phyloP scores from a whole-genome alignment of 1,139 yeast species.

The Nakaseomyces bracarensis region DNA sequence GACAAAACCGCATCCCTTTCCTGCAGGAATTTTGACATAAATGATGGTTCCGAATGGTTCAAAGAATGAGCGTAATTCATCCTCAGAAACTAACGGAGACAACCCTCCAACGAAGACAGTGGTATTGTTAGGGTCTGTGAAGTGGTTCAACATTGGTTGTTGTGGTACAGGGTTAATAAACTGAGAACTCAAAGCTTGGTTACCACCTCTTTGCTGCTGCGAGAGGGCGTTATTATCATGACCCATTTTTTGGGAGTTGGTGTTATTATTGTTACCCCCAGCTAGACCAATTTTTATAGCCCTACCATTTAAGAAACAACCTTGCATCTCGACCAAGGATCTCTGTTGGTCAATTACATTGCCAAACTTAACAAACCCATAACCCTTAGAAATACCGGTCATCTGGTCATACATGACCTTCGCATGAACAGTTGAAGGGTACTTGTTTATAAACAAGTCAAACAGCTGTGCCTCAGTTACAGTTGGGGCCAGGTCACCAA shows the following conservation, averaged over 20 bases:
- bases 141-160: conserved; percentile 41
- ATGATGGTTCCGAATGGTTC: conserved; percentile 58
- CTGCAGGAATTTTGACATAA: conserved; percentile 61
- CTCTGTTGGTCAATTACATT: conserved; percentile 55
- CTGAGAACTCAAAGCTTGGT: conserved; percentile 13
- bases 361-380: conserved; percentile 66
- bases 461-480: conserved; percentile 63
- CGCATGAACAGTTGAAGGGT: conserved; percentile 56
- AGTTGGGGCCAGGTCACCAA: conserved; percentile 69
- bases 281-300: conserved; percentile 68
- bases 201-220: not conserved
- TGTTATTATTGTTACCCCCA: conserved; percentile 26
- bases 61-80: conserved; percentile 51
- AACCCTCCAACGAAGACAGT: conserved; percentile 70
- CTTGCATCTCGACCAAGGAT: conserved; percentile 65
- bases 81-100: conserved; percentile 50
- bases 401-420: conserved; percentile 70
- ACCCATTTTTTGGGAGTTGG: not conserved
- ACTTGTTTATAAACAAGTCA: conserved; percentile 56
- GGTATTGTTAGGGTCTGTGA: conserved; percentile 57
- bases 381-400: conserved; percentile 65
- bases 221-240: not conserved
- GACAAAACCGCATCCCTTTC: conserved; percentile 66
- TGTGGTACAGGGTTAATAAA: conserved; percentile 24
- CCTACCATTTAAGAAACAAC: conserved; percentile 65